Percentiles rank a stretch among this genome's conserved stretches.
Conservation (phyloP, 192 early-diverging fungal species). For the Obelidium mucronatum region DNA sequence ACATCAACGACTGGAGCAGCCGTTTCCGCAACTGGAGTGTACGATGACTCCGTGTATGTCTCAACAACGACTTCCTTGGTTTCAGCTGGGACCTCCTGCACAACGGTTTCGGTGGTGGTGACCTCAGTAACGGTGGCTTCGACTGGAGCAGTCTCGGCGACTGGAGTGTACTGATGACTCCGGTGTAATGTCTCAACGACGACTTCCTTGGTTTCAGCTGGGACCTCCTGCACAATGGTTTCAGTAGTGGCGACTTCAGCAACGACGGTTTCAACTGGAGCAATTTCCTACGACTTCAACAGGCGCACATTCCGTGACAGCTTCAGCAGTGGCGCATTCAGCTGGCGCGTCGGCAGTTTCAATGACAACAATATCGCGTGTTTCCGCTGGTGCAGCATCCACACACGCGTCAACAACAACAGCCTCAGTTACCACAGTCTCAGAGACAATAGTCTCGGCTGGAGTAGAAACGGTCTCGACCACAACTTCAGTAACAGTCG, state of each 20-base stretch:
- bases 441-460: too few species aligned
- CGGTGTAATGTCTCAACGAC: too few species aligned
- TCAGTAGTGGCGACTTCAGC: neutral
- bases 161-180: neutral
- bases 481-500: neutral
- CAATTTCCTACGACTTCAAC: too few species aligned
- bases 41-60: neutral
- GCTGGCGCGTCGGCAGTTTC: too few species aligned
- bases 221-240: neutral
- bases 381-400: neutral
- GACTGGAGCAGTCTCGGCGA: neutral
- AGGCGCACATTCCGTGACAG: too few species aligned
- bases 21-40: neutral
- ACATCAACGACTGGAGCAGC: neutral
- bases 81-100: neutral
- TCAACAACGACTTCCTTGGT: neutral
- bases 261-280: neutral
- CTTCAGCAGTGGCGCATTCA: too few species aligned
- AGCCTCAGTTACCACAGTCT: neutral
- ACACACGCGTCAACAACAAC: neutral
- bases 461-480: neutral
- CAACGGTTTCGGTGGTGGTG: neutral
- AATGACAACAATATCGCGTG: neutral
- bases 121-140: neutral
- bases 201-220: neutral